Evolutionary conservation across 768 basidiomycete genomes (phyloP), one percentile per base, ranked within the genome.

Genomic region (Trametes punicea): DNA sequence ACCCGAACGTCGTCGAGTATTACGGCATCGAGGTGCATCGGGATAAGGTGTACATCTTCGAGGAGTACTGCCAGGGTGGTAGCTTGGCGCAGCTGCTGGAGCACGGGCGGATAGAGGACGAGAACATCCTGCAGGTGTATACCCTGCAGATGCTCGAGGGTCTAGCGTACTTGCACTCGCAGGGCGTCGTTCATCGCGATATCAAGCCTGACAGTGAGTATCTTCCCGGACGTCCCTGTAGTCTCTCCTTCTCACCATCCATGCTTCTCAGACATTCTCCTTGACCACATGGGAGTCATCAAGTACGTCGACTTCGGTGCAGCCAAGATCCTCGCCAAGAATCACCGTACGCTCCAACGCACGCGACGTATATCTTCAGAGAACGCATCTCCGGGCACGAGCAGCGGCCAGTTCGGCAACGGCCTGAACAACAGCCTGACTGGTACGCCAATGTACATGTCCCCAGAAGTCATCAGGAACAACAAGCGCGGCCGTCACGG

Each of bases 401-500:
- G 69, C 13, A 69, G 64, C 40, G 71, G 75, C 5, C 68, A 79
- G 23, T 46, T 34, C 23, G 60, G 60, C 21, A 48, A 38, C 36
- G 82, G 78, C 29, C 76, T 87, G 72, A 85, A 86, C 68, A 94
- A 93, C 72, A 90, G 90, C 63, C 74, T 99, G 30, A 97, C 95
- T 1, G 96, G 94, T 16, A 99, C 97, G 11, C 97, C 97, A 0
- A 98, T 98, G 96, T 98, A 99, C 71, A 98, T 99, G 93, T 97
- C 95, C 5, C 97, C 97, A 1, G 97, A 99, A 69, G 85, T 97
- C 51, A 98, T 99, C 76, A 92, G 96, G 74, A 97, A 90, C 64
- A 93, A 96, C 64, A 87, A 81, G 60, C 77, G 85, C 13, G 93
- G 94, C 25, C 79, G 88, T 47, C 85, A 91, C 61, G 97, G 97